A percentile compares a stretch with the other conserved stretches of the same genome.
These are phyloP conservation scores for Myxozyma melibiosi DNA, from an alignment of 805 yeast genomes.

Conservation along the genomic window DNA sequence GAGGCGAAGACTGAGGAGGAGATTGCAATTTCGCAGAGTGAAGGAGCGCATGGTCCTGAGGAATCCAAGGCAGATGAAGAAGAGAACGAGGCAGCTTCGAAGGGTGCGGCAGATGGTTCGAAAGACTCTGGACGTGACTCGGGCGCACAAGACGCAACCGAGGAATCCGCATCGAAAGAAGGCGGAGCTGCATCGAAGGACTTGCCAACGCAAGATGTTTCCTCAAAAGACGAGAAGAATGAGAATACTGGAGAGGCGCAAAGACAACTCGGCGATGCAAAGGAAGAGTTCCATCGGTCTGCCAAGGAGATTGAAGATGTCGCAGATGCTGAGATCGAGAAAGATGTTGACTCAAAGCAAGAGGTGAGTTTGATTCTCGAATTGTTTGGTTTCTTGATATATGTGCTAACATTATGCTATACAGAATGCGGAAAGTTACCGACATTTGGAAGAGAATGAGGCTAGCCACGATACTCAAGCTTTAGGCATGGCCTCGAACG, in stretches of 20 bases:
- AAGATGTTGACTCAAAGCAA: background rate
- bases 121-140: slow-evolving; percentile 24
- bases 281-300: slow-evolving; percentile 89
- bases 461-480: slow-evolving; percentile 80
- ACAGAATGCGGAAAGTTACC: slow-evolving; percentile 14
- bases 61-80: slow-evolving; percentile 57
- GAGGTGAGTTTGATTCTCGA: no score
- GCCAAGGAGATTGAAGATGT: slow-evolving; percentile 83
- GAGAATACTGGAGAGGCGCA: slow-evolving; percentile 41
- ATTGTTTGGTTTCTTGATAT: no score
- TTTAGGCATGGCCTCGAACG: slow-evolving; percentile 82
- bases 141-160: slow-evolving; percentile 17
- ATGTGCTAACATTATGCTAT: no score
- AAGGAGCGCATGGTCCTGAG: slow-evolving; percentile 77
- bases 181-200: slow-evolving; percentile 5
- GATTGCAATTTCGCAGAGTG: slow-evolving; percentile 56
- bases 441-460: slow-evolving; percentile 29
- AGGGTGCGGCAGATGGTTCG: slow-evolving; percentile 53
- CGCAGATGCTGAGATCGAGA: slow-evolving; percentile 12
- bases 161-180: slow-evolving; percentile 14
- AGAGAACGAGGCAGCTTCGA: slow-evolving; percentile 55
- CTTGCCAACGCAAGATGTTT: slow-evolving; percentile 7
- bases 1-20: slow-evolving; percentile 42
- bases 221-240: background rate
- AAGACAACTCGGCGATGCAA: slow-evolving; percentile 86